Percentiles rank a stretch among this genome's conserved stretches.
Evolutionary conservation across 345 rosid species (phyloP).

Genomic region (Excoecaria agallocha): DNA sequence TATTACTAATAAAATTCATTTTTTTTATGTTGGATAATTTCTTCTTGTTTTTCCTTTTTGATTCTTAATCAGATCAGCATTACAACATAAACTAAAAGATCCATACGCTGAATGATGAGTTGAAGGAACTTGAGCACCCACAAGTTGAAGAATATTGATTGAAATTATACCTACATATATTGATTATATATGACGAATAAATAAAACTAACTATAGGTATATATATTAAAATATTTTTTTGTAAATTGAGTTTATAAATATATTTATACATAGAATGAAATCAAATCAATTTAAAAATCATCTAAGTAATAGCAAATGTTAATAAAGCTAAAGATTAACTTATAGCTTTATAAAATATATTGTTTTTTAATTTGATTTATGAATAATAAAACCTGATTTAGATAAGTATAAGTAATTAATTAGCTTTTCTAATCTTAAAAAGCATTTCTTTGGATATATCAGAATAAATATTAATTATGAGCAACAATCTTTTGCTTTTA

Average conservation of each 20-base stretch:
- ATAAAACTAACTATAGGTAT: too few relatives aligned
- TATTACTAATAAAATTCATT: background rate
- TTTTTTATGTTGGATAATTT: background rate
- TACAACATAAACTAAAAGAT: background rate
- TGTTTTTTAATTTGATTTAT: too few relatives aligned
- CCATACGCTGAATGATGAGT: conserved; percentile 14
- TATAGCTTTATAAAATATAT: too few relatives aligned
- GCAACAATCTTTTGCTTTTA: background rate
- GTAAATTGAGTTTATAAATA: too few relatives aligned
- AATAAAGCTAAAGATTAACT: too few relatives aligned
- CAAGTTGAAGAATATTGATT: conserved; percentile 16
- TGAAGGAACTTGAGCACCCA: conserved; percentile 18
- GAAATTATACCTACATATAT: background rate
- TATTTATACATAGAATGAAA: too few relatives aligned
- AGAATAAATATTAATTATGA: conserved; percentile 13
- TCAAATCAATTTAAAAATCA: background rate
- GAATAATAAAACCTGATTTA: too few relatives aligned
- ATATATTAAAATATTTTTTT: too few relatives aligned
- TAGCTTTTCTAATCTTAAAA: conserved; percentile 18
- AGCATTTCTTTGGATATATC: conserved; percentile 1
- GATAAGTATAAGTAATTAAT: background rate
- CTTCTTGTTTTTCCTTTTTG: background rate
- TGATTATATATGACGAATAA: too few relatives aligned
- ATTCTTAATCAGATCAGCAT: background rate
- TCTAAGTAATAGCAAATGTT: too few relatives aligned